Evolutionary conservation across 1,139 yeast genomes (phyloP).

Genomic region (Yamadazyma friedrichii): DNA sequence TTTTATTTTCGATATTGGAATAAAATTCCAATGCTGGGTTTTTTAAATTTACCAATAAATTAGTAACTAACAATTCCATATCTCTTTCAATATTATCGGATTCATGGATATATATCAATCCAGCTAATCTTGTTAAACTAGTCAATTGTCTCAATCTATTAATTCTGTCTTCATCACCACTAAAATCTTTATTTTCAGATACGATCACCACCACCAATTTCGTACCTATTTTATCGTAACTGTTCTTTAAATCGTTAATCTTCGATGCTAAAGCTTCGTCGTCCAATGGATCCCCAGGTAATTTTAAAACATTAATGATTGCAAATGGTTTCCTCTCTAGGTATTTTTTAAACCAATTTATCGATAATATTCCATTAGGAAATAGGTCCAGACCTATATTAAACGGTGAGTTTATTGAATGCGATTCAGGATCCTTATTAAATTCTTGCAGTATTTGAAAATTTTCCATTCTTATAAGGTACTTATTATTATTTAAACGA

Average conservation of each 20-base stretch:
- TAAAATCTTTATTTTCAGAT: conserved; percentile 15
- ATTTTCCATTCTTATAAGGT: conserved; percentile 21
- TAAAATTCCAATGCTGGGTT: conserved; percentile 35
- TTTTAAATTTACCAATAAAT: conserved; percentile 32
- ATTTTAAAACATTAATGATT: conserved; percentile 21
- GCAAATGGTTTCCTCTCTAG: conserved; percentile 34
- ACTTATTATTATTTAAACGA: conserved; percentile 35
- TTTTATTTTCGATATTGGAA: conserved; percentile 27
- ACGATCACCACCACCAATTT: conserved; percentile 31
- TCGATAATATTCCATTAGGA: conserved; percentile 43
- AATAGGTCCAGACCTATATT: conserved; percentile 34
- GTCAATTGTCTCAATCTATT: conserved; percentile 27
- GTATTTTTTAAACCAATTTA: conserved; percentile 39
- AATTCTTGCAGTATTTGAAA: conserved; percentile 4
- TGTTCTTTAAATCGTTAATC: conserved; percentile 19
- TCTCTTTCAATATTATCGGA: conserved; percentile 22
- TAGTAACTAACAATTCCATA: conserved; percentile 26
- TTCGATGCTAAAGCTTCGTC: conserved; percentile 19
- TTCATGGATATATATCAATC: conserved; percentile 23
- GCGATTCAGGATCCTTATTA: conserved; percentile 15
- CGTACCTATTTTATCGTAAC: conserved; percentile 19
- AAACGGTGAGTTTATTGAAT: conserved; percentile 39
- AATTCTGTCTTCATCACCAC: conserved; percentile 20
- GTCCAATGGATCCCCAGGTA: conserved; percentile 18
- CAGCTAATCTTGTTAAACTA: conserved; percentile 29